phyloP scores from a whole-genome alignment of 345 rosid genomes.

The Sisymbrium altissimum region DNA sequence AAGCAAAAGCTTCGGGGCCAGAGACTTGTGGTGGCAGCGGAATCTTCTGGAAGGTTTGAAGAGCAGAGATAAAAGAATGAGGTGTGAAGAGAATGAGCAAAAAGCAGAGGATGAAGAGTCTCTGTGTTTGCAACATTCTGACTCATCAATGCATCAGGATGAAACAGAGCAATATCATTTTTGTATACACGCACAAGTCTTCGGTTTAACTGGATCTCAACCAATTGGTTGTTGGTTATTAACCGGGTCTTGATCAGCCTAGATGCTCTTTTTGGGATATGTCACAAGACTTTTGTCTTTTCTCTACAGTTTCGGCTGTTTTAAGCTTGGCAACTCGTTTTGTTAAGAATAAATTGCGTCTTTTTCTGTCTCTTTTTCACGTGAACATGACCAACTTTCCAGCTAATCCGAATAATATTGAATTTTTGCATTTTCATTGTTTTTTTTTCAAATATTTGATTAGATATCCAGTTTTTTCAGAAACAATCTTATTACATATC shows the following conservation, averaged over 20 bases:
- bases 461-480: neutral
- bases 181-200: neutral
- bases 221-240: neutral
- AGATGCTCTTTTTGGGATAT: neutral
- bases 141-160: neutral
- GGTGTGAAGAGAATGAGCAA: neutral
- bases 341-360: neutral
- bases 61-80: neutral
- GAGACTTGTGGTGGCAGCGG: neutral
- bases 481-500: neutral
- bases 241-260: neutral
- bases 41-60: conserved; percentile 19
- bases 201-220: neutral
- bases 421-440: neutral
- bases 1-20: conserved; percentile 32
- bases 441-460: no score
- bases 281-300: conserved; percentile 26
- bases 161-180: neutral
- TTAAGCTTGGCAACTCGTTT: neutral
- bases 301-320: neutral
- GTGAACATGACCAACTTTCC: conserved; percentile 28
- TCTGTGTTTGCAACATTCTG: conserved; percentile 10
- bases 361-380: conserved; percentile 9
- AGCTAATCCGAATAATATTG: neutral
- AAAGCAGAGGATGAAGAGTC: neutral